Conservation (phyloP, 2,329 filamentous ascomycete genomes). For the Cryphonectria japonica region DNA sequence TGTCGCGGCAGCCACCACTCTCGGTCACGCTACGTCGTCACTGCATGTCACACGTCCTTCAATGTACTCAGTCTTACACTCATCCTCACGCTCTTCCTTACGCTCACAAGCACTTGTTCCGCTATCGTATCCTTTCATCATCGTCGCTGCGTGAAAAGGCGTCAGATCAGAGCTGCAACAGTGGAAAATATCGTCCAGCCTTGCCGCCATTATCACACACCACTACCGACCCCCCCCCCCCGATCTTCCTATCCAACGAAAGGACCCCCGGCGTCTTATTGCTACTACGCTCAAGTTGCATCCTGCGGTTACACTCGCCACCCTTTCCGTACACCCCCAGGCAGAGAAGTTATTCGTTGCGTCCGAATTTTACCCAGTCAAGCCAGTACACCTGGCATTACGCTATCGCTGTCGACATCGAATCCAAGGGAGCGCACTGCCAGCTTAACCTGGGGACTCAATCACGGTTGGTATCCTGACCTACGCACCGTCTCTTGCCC, state of each 20-base stretch:
- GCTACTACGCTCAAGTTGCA: not conserved
- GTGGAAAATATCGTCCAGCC: not conserved
- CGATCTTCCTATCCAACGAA: not conserved
- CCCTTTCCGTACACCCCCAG: not conserved
- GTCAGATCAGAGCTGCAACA: not conserved
- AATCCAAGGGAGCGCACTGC: not conserved
- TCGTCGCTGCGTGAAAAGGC: not conserved
- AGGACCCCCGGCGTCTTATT: not conserved
- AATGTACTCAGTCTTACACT: not conserved
- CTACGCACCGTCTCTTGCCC: not conserved
- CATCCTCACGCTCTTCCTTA: not conserved
- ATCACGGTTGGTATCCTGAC: not conserved
- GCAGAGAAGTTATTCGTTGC: not conserved
- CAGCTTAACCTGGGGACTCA: not conserved
- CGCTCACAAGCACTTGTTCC: not conserved
- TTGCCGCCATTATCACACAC: not conserved
- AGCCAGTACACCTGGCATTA: not conserved
- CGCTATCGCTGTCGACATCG: not conserved
- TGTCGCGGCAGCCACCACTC: not conserved
- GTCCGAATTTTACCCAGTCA: not conserved
- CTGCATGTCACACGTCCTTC: not conserved
- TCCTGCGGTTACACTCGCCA: conserved; percentile 10
- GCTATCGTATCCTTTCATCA: not conserved
- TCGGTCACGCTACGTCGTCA: not conserved
- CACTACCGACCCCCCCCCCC: not conserved